Evolutionary conservation across 352 stramenopile genomes (phyloP).

Genomic region (Elongisporangium prolatum): DNA sequence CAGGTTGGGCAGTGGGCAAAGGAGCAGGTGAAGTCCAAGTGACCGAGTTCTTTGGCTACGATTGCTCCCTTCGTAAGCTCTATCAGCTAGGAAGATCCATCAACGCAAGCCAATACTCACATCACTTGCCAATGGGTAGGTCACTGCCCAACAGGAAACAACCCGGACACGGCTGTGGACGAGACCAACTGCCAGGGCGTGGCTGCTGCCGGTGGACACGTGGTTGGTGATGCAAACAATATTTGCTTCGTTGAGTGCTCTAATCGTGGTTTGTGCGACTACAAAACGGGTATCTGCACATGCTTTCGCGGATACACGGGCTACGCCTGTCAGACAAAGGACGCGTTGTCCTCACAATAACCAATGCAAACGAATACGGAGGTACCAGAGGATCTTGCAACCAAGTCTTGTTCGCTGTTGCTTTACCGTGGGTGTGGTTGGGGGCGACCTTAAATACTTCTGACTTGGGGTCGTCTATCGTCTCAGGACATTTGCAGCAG

Average conservation of each 20-base stretch:
- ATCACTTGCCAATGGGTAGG: slow-evolving; percentile 19
- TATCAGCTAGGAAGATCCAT: not conserved
- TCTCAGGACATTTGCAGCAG: slow-evolving; percentile 49
- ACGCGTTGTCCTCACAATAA: slow-evolving; percentile 14
- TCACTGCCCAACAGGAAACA: slow-evolving; percentile 80
- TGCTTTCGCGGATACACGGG: slow-evolving; percentile 84
- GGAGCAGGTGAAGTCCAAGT: slow-evolving; percentile 68
- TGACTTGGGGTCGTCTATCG: not conserved
- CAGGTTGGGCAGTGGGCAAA: slow-evolving; percentile 75
- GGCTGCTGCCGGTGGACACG: slow-evolving; percentile 28
- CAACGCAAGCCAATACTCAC: not conserved
- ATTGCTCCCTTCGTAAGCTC: slow-evolving; percentile 76
- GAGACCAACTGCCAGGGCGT: slow-evolving; percentile 75
- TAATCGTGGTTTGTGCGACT: slow-evolving; percentile 90
- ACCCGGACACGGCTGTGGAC: slow-evolving; percentile 58
- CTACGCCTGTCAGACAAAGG: slow-evolving; percentile 47
- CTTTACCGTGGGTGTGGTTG: not conserved
- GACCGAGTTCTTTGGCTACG: slow-evolving; percentile 85
- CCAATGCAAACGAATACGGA: not conserved
- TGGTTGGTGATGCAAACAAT: slow-evolving; percentile 60
- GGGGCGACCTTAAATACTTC: not conserved
- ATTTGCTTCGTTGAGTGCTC: slow-evolving; percentile 91
- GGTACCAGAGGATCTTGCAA: not conserved
- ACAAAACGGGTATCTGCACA: slow-evolving; percentile 70
- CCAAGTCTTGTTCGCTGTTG: not conserved